Evolutionary conservation across 2,329 filamentous ascomycete species (phyloP).

Genomic region (Sarocladium brachiariae): DNA sequence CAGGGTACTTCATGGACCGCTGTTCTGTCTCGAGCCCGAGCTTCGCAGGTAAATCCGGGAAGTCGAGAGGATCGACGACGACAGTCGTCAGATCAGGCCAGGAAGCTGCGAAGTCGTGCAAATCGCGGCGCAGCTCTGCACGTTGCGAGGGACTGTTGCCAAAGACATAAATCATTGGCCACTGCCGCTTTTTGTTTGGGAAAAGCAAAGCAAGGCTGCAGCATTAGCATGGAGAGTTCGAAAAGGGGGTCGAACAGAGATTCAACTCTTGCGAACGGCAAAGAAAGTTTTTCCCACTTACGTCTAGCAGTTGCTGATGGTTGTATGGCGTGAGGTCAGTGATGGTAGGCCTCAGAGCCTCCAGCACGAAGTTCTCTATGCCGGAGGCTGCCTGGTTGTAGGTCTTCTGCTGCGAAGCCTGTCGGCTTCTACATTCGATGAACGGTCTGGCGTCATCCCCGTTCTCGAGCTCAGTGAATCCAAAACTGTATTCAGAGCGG

Average conservation of each 20-base stretch:
- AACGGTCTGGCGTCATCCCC: neutral
- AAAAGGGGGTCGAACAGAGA: too few species aligned
- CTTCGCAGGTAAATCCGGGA: slow-evolving; percentile 1
- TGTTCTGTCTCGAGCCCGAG: neutral
- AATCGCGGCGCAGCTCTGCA: neutral
- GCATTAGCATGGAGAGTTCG: neutral
- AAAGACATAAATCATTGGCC: slow-evolving; percentile 8
- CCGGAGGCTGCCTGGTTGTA: neutral
- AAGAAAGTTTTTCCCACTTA: neutral
- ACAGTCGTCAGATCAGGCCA: slow-evolving; percentile 1
- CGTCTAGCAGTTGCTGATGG: slow-evolving; percentile 1
- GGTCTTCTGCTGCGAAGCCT: neutral
- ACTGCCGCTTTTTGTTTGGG: neutral
- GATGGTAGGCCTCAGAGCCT: neutral
- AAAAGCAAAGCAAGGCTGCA: neutral
- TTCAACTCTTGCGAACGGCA: too few species aligned
- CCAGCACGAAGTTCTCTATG: neutral
- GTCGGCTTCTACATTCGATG: neutral
- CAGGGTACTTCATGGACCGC: neutral
- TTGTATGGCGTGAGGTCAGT: neutral
- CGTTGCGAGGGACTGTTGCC: neutral
- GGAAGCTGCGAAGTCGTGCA: neutral
- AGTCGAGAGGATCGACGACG: slow-evolving; percentile 8
- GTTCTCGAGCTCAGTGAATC: neutral
- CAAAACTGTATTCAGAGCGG: slow-evolving; percentile 1